A percentile compares a stretch with the other conserved stretches of the same genome.
Evolutionary conservation across 441 rosid species (phyloP).

Genomic region (Populus trichocarpa): DNA sequence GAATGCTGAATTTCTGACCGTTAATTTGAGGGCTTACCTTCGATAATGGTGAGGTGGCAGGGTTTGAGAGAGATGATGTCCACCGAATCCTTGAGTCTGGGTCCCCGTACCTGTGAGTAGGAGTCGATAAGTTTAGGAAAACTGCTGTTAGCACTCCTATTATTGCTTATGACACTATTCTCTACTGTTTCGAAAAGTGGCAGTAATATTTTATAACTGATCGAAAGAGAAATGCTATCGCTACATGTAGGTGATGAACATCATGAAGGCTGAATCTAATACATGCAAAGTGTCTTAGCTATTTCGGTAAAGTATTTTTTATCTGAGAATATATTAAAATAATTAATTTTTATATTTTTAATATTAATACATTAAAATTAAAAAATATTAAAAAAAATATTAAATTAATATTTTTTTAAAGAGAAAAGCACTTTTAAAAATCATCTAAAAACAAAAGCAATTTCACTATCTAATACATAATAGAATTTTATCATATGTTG

Average conservation of each 20-base stretch:
- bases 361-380: too few relatives aligned
- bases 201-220: neutral
- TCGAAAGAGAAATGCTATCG: neutral
- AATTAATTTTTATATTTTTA: too few relatives aligned
- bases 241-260: neutral
- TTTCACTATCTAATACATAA: too few relatives aligned
- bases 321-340: too few relatives aligned
- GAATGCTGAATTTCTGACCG: neutral
- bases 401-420: too few relatives aligned
- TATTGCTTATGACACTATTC: neutral
- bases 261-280: neutral
- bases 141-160: neutral
- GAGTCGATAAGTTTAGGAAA: neutral
- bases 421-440: too few relatives aligned
- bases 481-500: too few relatives aligned
- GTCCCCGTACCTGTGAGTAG: slow-evolving; percentile 43
- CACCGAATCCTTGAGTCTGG: slow-evolving; percentile 41
- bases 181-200: neutral
- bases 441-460: too few relatives aligned
- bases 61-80: slow-evolving; percentile 54
- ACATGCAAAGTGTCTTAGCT: too few relatives aligned
- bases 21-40: slow-evolving; percentile 38
- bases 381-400: too few relatives aligned
- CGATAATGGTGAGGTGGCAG: slow-evolving; percentile 48
- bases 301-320: too few relatives aligned